phyloP scores from a whole-genome alignment of 208 protist species.

The Eutreptiella sp. region DNA sequence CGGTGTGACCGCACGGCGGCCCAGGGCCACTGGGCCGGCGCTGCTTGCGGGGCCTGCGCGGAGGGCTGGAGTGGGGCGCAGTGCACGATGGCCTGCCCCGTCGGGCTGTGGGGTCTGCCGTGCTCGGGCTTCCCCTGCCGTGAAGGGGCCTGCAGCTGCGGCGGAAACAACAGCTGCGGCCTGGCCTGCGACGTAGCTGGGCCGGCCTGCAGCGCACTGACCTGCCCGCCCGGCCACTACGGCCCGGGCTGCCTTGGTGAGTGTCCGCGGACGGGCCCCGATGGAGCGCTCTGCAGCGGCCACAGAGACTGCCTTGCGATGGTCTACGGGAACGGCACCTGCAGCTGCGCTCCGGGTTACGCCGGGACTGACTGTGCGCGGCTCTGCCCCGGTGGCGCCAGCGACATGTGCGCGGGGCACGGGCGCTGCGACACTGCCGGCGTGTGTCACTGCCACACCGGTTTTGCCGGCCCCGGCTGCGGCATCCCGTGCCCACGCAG shows the following conservation, averaged over 20 bases:
- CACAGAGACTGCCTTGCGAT: slow-evolving; percentile 13
- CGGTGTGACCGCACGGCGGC: not conserved
- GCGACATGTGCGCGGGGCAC: too few relatives aligned
- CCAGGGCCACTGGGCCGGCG: slow-evolving; percentile 16
- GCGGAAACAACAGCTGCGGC: not conserved
- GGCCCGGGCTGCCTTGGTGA: not conserved
- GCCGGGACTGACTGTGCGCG: slow-evolving; percentile 11
- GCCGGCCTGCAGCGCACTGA: not conserved
- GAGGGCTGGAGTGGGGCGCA: too few relatives aligned
- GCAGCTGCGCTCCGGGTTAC: slow-evolving; percentile 35
- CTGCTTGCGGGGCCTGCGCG: slow-evolving; percentile 17
- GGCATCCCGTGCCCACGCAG: too few relatives aligned
- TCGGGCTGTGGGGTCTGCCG: too few relatives aligned
- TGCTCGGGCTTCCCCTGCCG: too few relatives aligned
- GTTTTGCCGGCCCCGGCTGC: too few relatives aligned
- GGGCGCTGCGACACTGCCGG: too few relatives aligned
- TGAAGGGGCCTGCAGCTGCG: too few relatives aligned
- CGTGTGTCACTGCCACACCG: too few relatives aligned
- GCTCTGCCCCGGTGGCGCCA: slow-evolving; percentile 22
- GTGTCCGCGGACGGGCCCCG: too few relatives aligned
- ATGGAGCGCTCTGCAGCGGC: slow-evolving; percentile 17
- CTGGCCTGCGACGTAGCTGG: not conserved
- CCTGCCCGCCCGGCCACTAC: not conserved
- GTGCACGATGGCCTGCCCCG: too few relatives aligned
- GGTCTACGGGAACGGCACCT: slow-evolving; percentile 33